Conservation (phyloP, 2,329 filamentous ascomycete genomes). For the Colletotrichum cereale region DNA sequence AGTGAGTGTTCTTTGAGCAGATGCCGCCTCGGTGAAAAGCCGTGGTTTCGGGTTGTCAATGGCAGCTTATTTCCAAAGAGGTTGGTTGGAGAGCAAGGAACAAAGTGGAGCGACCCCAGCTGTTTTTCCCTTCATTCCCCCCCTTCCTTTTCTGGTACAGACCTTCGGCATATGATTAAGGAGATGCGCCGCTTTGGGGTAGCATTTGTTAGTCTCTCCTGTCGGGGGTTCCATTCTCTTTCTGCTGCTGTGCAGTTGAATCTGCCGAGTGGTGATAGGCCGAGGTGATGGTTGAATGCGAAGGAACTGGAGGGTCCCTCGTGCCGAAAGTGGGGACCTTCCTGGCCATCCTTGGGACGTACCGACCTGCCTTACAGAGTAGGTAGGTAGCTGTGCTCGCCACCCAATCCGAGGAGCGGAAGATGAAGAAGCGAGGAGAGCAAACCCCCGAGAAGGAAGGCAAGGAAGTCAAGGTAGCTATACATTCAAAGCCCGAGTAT, state of each 20-base stretch:
- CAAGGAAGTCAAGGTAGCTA: not conserved
- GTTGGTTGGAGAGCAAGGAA: slow-evolving; percentile 24
- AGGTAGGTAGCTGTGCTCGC: slow-evolving; percentile 25
- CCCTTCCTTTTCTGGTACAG: not conserved
- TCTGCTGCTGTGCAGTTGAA: slow-evolving; percentile 1
- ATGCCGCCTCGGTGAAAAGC: slow-evolving; percentile 31
- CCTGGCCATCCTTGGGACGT: slow-evolving; percentile 10
- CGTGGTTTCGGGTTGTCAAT: slow-evolving; percentile 33
- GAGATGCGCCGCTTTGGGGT: slow-evolving; percentile 9
- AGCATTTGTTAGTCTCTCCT: not conserved
- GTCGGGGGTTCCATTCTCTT: not conserved
- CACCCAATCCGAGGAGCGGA: slow-evolving; percentile 4
- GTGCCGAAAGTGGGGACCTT: slow-evolving; percentile 29
- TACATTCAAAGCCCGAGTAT: slow-evolving; percentile 4
- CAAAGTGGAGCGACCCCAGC: slow-evolving; percentile 16
- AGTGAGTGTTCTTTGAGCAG: slow-evolving; percentile 9
- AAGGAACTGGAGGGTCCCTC: slow-evolving; percentile 34
- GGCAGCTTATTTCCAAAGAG: slow-evolving; percentile 27
- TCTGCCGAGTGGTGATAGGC: slow-evolving; percentile 35
- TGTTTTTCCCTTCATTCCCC: not conserved
- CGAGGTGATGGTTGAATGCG: slow-evolving; percentile 25
- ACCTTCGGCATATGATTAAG: slow-evolving; percentile 3
- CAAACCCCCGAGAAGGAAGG: slow-evolving; percentile 1
- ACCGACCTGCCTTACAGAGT: no score
- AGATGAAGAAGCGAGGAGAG: slow-evolving; percentile 12